These are phyloP conservation scores for Rhynchospora breviuscula DNA, from an alignment of 176 grass and related monocot species.

Conservation along the genomic window DNA sequence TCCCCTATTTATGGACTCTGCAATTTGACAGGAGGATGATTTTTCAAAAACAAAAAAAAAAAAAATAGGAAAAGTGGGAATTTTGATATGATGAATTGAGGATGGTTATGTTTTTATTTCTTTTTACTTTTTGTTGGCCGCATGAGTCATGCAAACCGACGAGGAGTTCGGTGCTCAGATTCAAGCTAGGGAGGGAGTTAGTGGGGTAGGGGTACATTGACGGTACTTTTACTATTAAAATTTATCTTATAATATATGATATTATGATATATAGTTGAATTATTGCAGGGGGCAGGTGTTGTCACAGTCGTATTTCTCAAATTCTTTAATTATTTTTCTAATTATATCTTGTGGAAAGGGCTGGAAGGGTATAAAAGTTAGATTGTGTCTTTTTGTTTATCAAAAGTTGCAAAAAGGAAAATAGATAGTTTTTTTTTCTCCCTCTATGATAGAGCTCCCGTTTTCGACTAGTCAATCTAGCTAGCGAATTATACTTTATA, in stretches of 20 bases:
- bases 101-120: not conserved
- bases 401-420: not conserved
- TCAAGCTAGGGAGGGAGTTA: not conserved
- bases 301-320: not conserved
- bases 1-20: conserved; percentile 32
- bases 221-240: not conserved
- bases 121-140: not conserved
- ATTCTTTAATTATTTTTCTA: not conserved
- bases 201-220: not conserved
- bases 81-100: not conserved
- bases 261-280: not conserved
- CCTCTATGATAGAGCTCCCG: too few relatives aligned
- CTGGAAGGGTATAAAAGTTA: not conserved
- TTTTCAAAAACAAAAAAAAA: not conserved
- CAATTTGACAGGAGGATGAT: not conserved
- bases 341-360: not conserved
- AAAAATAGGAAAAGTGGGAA: not conserved
- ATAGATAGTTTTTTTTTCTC: not conserved
- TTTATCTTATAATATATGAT: too few relatives aligned
- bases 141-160: not conserved
- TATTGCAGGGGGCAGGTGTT: not conserved
- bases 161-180: not conserved
- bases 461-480: too few relatives aligned
- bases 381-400: not conserved
- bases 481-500: too few relatives aligned